Evolutionary conservation across 2,329 filamentous ascomycete genomes (phyloP), one percentile per base, ranked within the genome.

Genomic region (Paracoccidioides brasiliensis): DNA sequence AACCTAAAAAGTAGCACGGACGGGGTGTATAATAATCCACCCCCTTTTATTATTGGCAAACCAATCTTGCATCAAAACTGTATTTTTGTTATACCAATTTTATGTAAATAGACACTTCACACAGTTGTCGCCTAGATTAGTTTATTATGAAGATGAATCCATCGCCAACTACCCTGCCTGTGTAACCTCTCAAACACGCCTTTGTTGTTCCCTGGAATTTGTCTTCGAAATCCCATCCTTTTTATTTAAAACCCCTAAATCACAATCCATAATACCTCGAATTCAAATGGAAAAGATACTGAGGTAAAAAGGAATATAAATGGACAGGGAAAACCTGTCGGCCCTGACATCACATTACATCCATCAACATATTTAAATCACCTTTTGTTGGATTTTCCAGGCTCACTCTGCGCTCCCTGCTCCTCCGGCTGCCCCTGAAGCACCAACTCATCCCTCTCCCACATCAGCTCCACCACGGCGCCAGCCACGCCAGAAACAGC

Each of bases 1-100:
- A 91, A 74, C 81, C 86, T 65, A 95, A 96, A 85, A 95, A 96
- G 78, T 91, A 89, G 75, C 68, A 59, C 55, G 41, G 40, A 41
- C 15, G 52, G 55, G 56, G 46, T 58, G 56, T 58, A 58, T 60
- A 58, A 54, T 54, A 55, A 44, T 42, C 51, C 55, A 14, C 30
- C 49, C 37, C 50, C 38, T 12, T 42, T 41, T 42, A 42, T n/a
- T 15, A 6, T 42, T 8, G 50, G 41, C 37, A 12, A 42, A 33
- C 33, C 15, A 43, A 42, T 33, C 38, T 7, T 9, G 15, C 12
- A 7, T 7, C 30, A 38, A 33, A 48, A 48, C 37, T 32, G 33
- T 41, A 52, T 28, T 42, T 42, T 32, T 38, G 37, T 52, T 33
- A 35, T 51, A 14, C 38, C 38, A 10, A 12, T 52, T 38, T 52